These are phyloP conservation scores for Epichloe aotearoae DNA, from an alignment of 2,329 filamentous ascomycete species.

Conservation along the genomic window DNA sequence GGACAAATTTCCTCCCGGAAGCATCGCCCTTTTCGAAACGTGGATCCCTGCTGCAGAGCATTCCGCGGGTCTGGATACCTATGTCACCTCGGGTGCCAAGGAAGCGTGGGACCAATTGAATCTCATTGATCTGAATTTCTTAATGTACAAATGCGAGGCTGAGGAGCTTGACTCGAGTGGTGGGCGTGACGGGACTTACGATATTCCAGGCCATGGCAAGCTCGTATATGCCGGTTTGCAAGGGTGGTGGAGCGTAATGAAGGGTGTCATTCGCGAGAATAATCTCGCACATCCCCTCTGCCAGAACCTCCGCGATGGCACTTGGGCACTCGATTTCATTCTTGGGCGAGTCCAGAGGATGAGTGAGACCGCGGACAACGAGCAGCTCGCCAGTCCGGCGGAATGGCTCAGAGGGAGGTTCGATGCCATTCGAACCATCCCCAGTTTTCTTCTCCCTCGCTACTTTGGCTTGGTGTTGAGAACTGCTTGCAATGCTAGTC, in stretches of 20 bases:
- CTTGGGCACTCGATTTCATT: constrained; percentile 88
- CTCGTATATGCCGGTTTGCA: constrained; percentile 94
- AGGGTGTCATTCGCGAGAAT: constrained; percentile 74
- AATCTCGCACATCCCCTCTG: constrained; percentile 87
- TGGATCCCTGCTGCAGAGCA: constrained; percentile 87
- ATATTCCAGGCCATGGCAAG: constrained; percentile 69
- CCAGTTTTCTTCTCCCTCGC: constrained; percentile 78
- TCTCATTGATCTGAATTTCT: constrained; percentile 77
- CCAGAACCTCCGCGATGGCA: constrained; percentile 78
- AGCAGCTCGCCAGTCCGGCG: constrained; percentile 50
- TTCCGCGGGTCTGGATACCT: constrained; percentile 69
- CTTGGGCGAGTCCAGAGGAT: constrained; percentile 64
- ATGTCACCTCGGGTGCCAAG: constrained; percentile 69
- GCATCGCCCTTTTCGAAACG: constrained; percentile 89
- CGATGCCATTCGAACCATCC: constrained; percentile 70
- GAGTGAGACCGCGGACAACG: constrained; percentile 48
- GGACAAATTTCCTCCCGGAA: constrained; percentile 79
- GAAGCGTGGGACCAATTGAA: constrained; percentile 63
- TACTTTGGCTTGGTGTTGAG: constrained; percentile 87
- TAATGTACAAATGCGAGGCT: constrained; percentile 81
- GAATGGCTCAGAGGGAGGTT: constrained; percentile 76
- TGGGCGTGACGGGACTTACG: constrained; percentile 76
- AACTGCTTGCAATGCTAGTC: constrained; percentile 75
- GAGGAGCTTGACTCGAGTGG: constrained; percentile 71
- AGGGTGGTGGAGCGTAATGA: constrained; percentile 92